Conservation (phyloP, 2,329 filamentous ascomycete genomes). For the Venturia pyrina region DNA sequence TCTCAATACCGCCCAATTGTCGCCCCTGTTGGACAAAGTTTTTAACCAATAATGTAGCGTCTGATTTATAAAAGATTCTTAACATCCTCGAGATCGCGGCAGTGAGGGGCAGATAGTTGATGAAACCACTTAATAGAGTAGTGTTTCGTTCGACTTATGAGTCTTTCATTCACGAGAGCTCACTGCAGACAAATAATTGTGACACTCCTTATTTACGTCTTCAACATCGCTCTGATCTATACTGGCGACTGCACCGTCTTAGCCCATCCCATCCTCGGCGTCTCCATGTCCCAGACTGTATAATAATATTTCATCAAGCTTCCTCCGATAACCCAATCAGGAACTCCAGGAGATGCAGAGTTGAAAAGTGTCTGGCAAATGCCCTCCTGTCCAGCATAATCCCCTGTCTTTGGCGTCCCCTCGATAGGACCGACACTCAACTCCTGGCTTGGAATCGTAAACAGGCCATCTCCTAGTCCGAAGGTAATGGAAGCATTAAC, state of each 20-base stretch:
- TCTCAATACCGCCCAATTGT: too few relatives aligned
- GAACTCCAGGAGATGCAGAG: background rate
- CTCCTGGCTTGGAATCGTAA: slow-evolving; percentile 8
- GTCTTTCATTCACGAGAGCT: too few relatives aligned
- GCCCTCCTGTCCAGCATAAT: background rate
- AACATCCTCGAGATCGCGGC: too few relatives aligned
- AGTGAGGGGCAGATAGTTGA: too few relatives aligned
- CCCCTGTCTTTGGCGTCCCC: background rate
- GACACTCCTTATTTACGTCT: too few relatives aligned
- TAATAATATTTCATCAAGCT: slow-evolving; percentile 13
- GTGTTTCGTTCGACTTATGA: too few relatives aligned
- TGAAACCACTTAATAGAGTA: too few relatives aligned
- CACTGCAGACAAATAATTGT: too few relatives aligned
- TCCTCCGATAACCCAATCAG: slow-evolving; percentile 4
- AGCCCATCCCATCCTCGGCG: slow-evolving; percentile 1
- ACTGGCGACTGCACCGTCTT: slow-evolving; percentile 2
- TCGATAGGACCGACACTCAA: slow-evolving; percentile 2
- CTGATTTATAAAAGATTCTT: too few relatives aligned
- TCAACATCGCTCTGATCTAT: background rate
- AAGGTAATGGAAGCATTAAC: slow-evolving; percentile 3
- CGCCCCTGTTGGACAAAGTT: too few relatives aligned
- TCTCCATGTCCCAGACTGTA: slow-evolving; percentile 9
- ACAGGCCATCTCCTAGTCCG: background rate
- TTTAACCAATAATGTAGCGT: too few relatives aligned
- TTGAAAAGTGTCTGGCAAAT: slow-evolving; percentile 8